A percentile compares a stretch with the other conserved stretches of the same genome.
Evolutionary conservation across 805 yeast genomes (phyloP).

Genomic region (Saccharomycopsis microspora): DNA sequence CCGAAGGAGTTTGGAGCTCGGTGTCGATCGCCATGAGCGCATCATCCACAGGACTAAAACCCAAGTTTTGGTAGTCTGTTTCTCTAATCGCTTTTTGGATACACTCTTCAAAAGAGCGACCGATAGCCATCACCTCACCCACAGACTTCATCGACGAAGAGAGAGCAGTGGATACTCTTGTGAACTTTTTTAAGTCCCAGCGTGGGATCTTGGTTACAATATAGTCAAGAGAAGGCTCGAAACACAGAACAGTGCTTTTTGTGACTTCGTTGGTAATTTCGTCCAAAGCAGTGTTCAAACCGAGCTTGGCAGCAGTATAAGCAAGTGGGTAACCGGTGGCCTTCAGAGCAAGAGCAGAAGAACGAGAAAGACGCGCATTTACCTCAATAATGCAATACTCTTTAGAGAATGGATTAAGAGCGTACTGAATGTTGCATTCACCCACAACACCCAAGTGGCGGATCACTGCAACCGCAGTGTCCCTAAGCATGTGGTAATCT

Average conservation of each 20-base stretch:
- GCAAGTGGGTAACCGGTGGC: constrained; percentile 99
- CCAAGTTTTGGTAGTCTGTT: constrained; percentile 90
- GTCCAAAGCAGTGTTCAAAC: constrained; percentile 82
- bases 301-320: constrained; percentile 94
- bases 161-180: constrained; percentile 77
- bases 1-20: constrained; percentile 95
- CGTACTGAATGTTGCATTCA: constrained; percentile 97
- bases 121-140: constrained; percentile 98
- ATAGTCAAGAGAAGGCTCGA: constrained; percentile 95
- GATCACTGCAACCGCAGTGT: constrained; percentile 94
- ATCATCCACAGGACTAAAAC: constrained; percentile 67
- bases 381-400: constrained; percentile 97
- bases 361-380: constrained; percentile 93
- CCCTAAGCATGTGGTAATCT: constrained; percentile 94
- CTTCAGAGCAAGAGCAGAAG: constrained; percentile 98
- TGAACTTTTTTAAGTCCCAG: constrained; percentile 96
- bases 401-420: constrained; percentile 83
- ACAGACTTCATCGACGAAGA: constrained; percentile 96
- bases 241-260: constrained; percentile 87
- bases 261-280: constrained; percentile 92
- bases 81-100: constrained; percentile 96
- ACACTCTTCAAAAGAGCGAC: constrained; percentile 95
- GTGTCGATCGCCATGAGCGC: constrained; percentile 84
- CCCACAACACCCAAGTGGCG: constrained; percentile 98
- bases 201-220: constrained; percentile 97